Evolutionary conservation across 2,329 filamentous ascomycete species (phyloP).

Genomic region (Aspergillus texensis): DNA sequence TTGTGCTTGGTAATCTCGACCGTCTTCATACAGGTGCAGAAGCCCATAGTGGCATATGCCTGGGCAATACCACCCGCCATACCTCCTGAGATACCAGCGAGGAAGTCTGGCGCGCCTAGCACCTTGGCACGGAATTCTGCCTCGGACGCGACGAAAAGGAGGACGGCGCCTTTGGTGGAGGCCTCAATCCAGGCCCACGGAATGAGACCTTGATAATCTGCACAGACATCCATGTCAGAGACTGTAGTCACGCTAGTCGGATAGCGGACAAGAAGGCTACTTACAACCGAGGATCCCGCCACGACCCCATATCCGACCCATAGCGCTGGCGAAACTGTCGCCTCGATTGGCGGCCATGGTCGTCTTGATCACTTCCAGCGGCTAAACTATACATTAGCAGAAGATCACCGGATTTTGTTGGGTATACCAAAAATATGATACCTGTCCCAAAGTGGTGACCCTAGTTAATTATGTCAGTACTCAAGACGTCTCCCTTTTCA

Average conservation of each 20-base stretch:
- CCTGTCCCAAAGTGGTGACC: constrained; percentile 70
- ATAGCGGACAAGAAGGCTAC: constrained; percentile 38
- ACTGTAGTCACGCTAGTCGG: constrained; percentile 18
- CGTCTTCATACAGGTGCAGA: constrained; percentile 99
- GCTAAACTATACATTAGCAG: constrained; percentile 55
- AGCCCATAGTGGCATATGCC: constrained; percentile 99
- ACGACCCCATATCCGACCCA: constrained; percentile 87
- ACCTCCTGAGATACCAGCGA: constrained; percentile 85
- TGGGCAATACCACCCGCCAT: constrained; percentile 94
- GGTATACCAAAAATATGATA: constrained; percentile 31
- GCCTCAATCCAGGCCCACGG: constrained; percentile 99
- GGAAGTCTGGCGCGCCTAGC: constrained; percentile 82
- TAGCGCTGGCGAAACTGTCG: constrained; percentile 80
- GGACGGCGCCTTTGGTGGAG: constrained; percentile 97
- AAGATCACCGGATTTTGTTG: neutral
- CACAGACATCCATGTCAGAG: constrained; percentile 17
- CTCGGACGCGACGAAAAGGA: constrained; percentile 98
- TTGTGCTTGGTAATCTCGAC: constrained; percentile 99
- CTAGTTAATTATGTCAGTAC: constrained; percentile 37
- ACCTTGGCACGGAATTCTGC: constrained; percentile 91
- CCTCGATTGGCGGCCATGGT: constrained; percentile 97
- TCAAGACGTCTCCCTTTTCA: neutral
- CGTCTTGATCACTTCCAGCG: constrained; percentile 98
- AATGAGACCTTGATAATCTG: constrained; percentile 99
- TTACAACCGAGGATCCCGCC: constrained; percentile 93